Evolutionary conservation across 1,139 yeast genomes (phyloP).

Genomic region (Magnusiomyces paraingens): DNA sequence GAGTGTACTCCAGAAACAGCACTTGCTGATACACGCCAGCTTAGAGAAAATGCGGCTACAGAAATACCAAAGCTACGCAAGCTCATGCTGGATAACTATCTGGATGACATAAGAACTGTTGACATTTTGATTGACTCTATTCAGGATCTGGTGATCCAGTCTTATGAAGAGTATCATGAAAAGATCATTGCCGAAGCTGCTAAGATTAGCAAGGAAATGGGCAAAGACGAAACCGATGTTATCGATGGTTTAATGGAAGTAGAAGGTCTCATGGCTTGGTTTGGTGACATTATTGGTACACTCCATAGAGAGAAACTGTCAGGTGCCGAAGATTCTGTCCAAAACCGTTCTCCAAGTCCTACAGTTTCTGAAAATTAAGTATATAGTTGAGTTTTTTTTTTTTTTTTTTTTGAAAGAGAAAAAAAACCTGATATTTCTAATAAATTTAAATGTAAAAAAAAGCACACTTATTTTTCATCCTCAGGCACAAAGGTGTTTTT

Average conservation of each 20-base stretch:
- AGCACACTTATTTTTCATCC: slow-evolving; percentile 45
- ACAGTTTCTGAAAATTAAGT: too few species aligned
- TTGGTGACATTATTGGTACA: slow-evolving; percentile 40
- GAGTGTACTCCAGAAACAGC: slow-evolving; percentile 27
- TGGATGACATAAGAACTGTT: slow-evolving; percentile 42
- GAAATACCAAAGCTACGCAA: slow-evolving; percentile 51
- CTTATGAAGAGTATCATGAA: slow-evolving; percentile 43
- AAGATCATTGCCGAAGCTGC: slow-evolving; percentile 17
- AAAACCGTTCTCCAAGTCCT: too few species aligned
- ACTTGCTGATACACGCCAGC: slow-evolving; percentile 33
- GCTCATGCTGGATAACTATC: slow-evolving; percentile 41
- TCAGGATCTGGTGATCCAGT: slow-evolving; percentile 47
- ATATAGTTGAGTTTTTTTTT: background rate
- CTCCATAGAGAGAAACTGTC: slow-evolving; percentile 20
- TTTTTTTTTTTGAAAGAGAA: background rate
- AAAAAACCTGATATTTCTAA: background rate
- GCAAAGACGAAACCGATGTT: slow-evolving; percentile 25
- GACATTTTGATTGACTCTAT: slow-evolving; percentile 51
- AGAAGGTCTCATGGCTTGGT: slow-evolving; percentile 47
- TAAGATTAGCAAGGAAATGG: background rate
- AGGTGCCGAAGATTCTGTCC: background rate
- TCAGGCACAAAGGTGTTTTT: slow-evolving; percentile 80
- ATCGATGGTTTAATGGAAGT: slow-evolving; percentile 29
- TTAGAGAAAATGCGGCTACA: slow-evolving; percentile 44
- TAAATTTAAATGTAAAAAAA: background rate